These are phyloP conservation scores for Tylopilus plumbeoviolaceoides DNA, from an alignment of 768 basidiomycete species.

Conservation along the genomic window DNA sequence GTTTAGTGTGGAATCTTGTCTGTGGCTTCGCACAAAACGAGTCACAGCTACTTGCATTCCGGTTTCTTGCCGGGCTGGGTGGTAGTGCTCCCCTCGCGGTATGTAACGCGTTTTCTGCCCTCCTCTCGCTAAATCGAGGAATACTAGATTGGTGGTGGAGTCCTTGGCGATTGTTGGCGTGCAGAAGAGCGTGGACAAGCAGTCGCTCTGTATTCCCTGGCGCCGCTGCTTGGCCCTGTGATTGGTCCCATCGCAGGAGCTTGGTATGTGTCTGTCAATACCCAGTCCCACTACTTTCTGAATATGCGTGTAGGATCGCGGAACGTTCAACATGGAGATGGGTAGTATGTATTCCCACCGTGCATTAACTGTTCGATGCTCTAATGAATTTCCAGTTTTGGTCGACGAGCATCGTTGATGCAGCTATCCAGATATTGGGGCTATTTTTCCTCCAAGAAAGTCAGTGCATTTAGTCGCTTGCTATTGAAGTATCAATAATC, in stretches of 20 bases:
- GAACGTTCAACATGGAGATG: constrained; percentile 66
- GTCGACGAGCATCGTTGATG: constrained; percentile 59
- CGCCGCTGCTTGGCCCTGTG: constrained; percentile 63
- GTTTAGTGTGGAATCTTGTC: constrained; percentile 53
- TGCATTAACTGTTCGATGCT: neutral
- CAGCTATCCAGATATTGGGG: constrained; percentile 50
- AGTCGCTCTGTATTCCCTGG: constrained; percentile 59
- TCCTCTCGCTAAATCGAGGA: too few species aligned
- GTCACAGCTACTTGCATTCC: constrained; percentile 59
- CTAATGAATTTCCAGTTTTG: constrained; percentile 45
- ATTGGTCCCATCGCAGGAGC: constrained; percentile 61
- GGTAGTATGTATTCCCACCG: constrained; percentile 44
- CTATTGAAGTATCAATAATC: constrained; percentile 11
- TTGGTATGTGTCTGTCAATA: constrained; percentile 35
- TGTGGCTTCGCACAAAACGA: constrained; percentile 62
- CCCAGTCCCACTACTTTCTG: neutral
- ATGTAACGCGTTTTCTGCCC: neutral
- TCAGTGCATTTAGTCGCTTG: constrained; percentile 25
- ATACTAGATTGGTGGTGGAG: constrained; percentile 57
- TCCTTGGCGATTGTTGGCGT: constrained; percentile 58
- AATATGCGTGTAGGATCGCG: constrained; percentile 1
- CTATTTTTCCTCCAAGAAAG: constrained; percentile 61
- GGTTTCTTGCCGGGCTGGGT: constrained; percentile 66
- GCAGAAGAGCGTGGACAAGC: constrained; percentile 63
- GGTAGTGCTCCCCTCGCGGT: constrained; percentile 65